Evolutionary conservation across 352 stramenopile species (phyloP).

Genomic region (Pythium guiyangense): DNA sequence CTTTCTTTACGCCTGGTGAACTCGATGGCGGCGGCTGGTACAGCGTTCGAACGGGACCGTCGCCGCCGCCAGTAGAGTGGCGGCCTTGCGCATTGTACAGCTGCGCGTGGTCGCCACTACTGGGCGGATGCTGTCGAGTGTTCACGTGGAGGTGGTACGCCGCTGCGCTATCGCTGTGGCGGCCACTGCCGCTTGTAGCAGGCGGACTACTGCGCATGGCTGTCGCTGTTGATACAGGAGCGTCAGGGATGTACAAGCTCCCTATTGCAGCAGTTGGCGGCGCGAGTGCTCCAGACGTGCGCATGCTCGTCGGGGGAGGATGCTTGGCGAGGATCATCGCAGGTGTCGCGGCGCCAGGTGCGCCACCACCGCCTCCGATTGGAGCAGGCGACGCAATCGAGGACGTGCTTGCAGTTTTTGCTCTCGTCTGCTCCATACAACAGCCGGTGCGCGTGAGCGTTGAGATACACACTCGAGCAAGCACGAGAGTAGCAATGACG

Average conservation of each 20-base stretch:
- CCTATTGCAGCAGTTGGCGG: background rate
- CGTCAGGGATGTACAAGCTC: conserved; percentile 10
- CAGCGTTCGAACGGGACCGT: conserved; percentile 8
- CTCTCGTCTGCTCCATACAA: conserved; percentile 18
- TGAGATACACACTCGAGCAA: no score
- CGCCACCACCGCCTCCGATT: background rate
- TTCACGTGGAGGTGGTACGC: conserved; percentile 16
- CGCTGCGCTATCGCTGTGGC: conserved; percentile 8
- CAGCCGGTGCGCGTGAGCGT: background rate
- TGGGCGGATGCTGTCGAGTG: conserved; percentile 2
- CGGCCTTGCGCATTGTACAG: background rate
- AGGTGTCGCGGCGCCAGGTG: background rate
- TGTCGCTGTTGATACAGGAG: background rate
- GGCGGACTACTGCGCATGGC: conserved; percentile 4
- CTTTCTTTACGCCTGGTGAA: conserved; percentile 14
- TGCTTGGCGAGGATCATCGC: conserved; percentile 36
- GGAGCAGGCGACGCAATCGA: background rate
- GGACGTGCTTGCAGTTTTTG: conserved; percentile 16
- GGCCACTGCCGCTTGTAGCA: conserved; percentile 3
- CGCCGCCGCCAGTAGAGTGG: conserved; percentile 7
- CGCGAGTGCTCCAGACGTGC: conserved; percentile 2
- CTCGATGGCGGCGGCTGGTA: conserved; percentile 13
- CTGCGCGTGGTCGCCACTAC: background rate
- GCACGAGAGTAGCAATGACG: background rate
- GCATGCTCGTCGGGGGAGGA: conserved; percentile 28